Evolutionary conservation across 495 filamentous ascomycete species (phyloP).

Genomic region (Friedmanniomyces simplex): DNA sequence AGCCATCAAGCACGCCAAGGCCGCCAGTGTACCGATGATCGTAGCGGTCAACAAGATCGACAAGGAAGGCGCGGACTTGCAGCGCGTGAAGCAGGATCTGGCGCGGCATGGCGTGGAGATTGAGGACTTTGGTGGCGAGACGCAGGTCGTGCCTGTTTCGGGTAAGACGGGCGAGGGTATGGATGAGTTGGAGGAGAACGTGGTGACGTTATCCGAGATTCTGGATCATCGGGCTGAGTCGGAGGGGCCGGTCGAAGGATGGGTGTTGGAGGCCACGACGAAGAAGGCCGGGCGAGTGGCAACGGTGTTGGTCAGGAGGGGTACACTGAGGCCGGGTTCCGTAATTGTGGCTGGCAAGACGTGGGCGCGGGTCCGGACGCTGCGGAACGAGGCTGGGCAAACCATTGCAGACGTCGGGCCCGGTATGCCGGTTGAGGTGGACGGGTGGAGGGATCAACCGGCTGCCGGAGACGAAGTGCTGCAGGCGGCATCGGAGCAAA

Average conservation of each 20-base stretch:
- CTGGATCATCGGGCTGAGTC: constrained; percentile 77
- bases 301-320: constrained; percentile 77
- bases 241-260: constrained; percentile 74
- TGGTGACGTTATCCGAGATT: constrained; percentile 71
- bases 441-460: constrained; percentile 89
- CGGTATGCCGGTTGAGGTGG: constrained; percentile 80
- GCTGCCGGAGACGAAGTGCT: constrained; percentile 81
- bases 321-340: constrained; percentile 72
- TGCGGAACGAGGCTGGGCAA: constrained; percentile 76
- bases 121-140: constrained; percentile 91
- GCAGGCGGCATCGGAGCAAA: constrained; percentile 66
- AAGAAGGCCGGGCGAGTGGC: constrained; percentile 80
- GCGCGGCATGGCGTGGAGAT: constrained; percentile 77
- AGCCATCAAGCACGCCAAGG: constrained; percentile 85
- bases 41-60: constrained; percentile 99
- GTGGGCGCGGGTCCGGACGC: constrained; percentile 69
- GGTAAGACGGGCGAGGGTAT: constrained; percentile 93
- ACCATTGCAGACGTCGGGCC: constrained; percentile 65
- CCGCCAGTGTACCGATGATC: constrained; percentile 88
- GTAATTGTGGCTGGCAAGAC: constrained; percentile 78
- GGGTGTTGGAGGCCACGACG: constrained; percentile 87
- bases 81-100: constrained; percentile 81
- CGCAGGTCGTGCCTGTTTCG: constrained; percentile 79
- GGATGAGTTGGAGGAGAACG: constrained; percentile 82
- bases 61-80: constrained; percentile 65